Evolutionary conservation across 352 stramenopile species (phyloP), one percentile per base, ranked within the genome.

Genomic region (Phytopythium aichiense): DNA sequence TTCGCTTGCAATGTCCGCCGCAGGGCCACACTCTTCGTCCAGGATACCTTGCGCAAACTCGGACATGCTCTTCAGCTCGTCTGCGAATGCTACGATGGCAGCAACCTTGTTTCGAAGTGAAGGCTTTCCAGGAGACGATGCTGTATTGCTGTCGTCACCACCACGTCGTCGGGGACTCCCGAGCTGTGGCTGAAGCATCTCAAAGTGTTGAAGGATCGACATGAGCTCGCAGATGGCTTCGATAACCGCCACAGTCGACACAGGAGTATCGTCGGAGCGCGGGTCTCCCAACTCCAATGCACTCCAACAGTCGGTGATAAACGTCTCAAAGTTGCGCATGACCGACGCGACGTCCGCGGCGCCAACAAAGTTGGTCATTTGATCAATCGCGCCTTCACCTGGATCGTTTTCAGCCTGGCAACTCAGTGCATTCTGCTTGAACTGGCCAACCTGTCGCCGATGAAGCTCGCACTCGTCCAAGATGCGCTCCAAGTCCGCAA

Each of bases 31-130:
- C 52, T 89, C 79, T 58, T 87, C 76, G 20, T 79, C 71, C 9
- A 91, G 54, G 48, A 88, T 82, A 7, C 61, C 83, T 56, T 88
- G 77, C 8, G 81, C 81, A 57, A 88, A 89, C 31, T 85, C 70
- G 0, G 77, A 64, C 61, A 91, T 76, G 15, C 81, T 53, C 16
- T 72, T 71, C 2, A 91, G 64, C 58, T 91, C 81, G 15, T 89
- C 77, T 7, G 84, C 62, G 56, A 91, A 89, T n/a, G 64, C 50
- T 13, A 85, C 52, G 4, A 89, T 67, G 0, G 69, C 61, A 15
- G 60, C 33, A 11, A 81, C 73, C 46, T 76, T 79, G 51, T 63
- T 61, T 16, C 72, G 65, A n/a, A 84, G 50, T 15, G 66, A 61
- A 9, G 70, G 64, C 20, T 43, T 42, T 8, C 64, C 63, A 8